These are phyloP conservation scores for Vickermania spadyakhi DNA, from an alignment of 208 protist species.

Conservation along the genomic window DNA sequence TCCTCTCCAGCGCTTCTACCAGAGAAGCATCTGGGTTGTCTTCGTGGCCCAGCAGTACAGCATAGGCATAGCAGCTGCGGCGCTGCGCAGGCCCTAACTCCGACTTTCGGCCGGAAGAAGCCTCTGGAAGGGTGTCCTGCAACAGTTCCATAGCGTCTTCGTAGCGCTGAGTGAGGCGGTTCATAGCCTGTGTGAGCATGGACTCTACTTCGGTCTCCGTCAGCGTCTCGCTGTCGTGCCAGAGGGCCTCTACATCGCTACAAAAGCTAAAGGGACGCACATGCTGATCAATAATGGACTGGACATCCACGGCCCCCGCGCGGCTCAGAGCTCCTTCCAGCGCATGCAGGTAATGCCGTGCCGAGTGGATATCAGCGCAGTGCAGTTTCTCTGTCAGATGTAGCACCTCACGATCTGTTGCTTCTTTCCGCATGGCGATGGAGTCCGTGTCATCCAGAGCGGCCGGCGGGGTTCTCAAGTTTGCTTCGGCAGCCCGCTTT, in stretches of 20 bases:
- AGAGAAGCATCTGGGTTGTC: not conserved
- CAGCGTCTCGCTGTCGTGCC: conserved; percentile 20
- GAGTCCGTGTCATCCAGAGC: not conserved
- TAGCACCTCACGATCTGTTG: conserved; percentile 38
- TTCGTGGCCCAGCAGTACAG: conserved; percentile 15
- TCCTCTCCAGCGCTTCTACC: not conserved
- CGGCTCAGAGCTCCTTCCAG: conserved; percentile 41
- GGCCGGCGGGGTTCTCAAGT: not conserved
- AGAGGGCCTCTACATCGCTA: conserved; percentile 38
- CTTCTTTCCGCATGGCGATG: not conserved
- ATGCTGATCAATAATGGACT: conserved; percentile 13
- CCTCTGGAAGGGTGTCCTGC: not conserved
- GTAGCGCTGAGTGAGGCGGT: conserved; percentile 44
- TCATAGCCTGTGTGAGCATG: conserved; percentile 33
- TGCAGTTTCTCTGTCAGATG: conserved; percentile 20
- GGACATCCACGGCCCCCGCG: conserved; percentile 26
- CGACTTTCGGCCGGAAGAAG: not conserved
- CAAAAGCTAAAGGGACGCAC: conserved; percentile 39
- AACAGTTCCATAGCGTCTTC: conserved; percentile 38
- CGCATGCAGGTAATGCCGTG: conserved; percentile 44
- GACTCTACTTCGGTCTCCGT: conserved; percentile 37
- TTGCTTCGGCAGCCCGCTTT: not conserved
- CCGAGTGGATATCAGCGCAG: conserved; percentile 27
- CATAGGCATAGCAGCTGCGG: conserved; percentile 47
- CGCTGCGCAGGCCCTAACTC: conserved; percentile 19